Percentiles rank a stretch among this genome's conserved stretches.
Evolutionary conservation across 2,329 filamentous ascomycete species (phyloP).

Genomic region (Dactylellina drechsleri): DNA sequence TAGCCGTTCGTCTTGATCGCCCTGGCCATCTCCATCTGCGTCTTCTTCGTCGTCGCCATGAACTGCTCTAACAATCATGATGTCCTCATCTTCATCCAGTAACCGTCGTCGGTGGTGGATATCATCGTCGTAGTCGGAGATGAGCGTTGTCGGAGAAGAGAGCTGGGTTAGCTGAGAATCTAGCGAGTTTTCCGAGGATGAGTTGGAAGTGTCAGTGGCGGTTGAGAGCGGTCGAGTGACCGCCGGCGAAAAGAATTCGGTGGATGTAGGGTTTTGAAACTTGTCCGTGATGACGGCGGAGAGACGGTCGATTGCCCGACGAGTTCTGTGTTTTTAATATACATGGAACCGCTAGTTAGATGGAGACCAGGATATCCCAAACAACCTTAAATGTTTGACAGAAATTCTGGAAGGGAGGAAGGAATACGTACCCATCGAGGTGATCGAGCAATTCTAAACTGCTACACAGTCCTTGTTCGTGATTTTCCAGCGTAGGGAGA

Average conservation of each 20-base stretch:
- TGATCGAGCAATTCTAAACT: conserved; percentile 52
- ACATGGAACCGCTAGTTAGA: conserved; percentile 1
- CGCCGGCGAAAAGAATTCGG: conserved; percentile 52
- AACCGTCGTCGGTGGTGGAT: conserved; percentile 38
- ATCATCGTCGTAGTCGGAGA: conserved; percentile 52
- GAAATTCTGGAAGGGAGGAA: neutral
- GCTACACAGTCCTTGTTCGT: conserved; percentile 44
- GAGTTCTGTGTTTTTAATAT: conserved; percentile 33
- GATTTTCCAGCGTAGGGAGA: conserved; percentile 34
- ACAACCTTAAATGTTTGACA: conserved; percentile 2
- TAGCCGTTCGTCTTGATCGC: conserved; percentile 46
- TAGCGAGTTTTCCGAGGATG: conserved; percentile 47
- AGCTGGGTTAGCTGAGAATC: conserved; percentile 46
- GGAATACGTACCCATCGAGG: conserved; percentile 48
- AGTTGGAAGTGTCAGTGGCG: conserved; percentile 49
- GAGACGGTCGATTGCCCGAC: conserved; percentile 52
- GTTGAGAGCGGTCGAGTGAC: conserved; percentile 52
- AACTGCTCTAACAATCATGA: conserved; percentile 25
- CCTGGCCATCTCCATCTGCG: conserved; percentile 27
- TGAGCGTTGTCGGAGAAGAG: conserved; percentile 50
- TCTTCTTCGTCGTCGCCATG: conserved; percentile 18
- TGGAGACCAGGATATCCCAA: conserved; percentile 5
- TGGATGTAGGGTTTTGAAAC: conserved; percentile 42
- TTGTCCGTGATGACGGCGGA: conserved; percentile 52
- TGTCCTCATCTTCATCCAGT: conserved; percentile 48